Evolutionary conservation across 1,284 basidiomycete species (phyloP).

Genomic region (Rhodotorula mucilaginosa): DNA sequence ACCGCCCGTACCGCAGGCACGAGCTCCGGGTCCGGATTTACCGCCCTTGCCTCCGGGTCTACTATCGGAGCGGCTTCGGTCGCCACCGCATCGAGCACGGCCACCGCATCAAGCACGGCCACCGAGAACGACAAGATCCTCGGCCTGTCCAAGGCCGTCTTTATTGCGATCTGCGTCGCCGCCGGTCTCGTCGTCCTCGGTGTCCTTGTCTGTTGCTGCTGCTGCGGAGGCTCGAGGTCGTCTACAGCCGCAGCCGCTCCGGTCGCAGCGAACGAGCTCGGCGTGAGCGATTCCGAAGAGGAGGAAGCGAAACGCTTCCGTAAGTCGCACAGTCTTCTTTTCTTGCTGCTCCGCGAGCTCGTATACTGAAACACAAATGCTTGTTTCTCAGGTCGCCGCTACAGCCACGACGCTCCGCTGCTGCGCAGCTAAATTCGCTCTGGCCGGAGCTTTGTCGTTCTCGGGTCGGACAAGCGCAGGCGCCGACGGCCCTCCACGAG

Average conservation of each 20-base stretch:
- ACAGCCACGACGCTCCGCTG: neutral
- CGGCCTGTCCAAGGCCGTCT: slow-evolving; percentile 5
- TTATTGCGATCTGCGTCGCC: neutral
- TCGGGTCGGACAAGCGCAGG: too few species aligned
- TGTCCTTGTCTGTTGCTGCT: neutral
- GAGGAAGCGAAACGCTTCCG: neutral
- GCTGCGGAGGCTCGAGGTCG: neutral
- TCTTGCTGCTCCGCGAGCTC: neutral
- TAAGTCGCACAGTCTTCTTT: too few species aligned
- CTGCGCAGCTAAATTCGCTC: neutral
- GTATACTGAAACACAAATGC: too few species aligned
- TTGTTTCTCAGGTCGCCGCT: neutral
- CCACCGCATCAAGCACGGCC: neutral
- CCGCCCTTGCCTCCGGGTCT: too few species aligned
- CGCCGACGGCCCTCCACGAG: too few species aligned
- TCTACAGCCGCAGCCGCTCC: neutral
- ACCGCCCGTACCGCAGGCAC: neutral
- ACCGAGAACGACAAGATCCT: neutral
- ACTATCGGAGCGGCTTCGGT: neutral
- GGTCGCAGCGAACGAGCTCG: neutral
- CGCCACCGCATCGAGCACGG: neutral
- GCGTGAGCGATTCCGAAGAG: neutral
- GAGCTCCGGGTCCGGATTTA: too few species aligned
- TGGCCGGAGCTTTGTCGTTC: neutral
- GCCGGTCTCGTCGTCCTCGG: neutral